phyloP scores from a whole-genome alignment of 1,284 basidiomycete species.

The Porodaedalea pini region DNA sequence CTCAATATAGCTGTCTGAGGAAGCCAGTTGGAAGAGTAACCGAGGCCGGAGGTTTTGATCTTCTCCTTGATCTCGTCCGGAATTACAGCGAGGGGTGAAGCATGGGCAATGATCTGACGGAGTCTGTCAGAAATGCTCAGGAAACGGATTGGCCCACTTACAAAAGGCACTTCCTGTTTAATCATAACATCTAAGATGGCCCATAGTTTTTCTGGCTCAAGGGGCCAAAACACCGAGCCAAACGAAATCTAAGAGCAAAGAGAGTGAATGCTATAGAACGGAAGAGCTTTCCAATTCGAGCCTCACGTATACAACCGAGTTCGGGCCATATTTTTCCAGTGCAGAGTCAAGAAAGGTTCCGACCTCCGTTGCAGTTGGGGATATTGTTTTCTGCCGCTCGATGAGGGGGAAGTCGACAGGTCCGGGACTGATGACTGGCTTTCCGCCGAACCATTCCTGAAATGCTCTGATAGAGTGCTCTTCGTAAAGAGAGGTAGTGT shows the following conservation, averaged over 20 bases:
- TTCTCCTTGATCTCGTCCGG: conserved; percentile 8
- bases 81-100: conserved; percentile 8
- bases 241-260: conserved; percentile 15
- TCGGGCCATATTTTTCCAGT: conserved; percentile 10
- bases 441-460: conserved; percentile 1
- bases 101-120: conserved; percentile 11
- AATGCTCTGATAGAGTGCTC: not conserved
- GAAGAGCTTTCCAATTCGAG: not conserved
- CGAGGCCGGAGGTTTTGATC: conserved; percentile 14
- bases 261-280: not conserved
- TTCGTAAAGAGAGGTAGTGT: not conserved
- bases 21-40: conserved; percentile 15
- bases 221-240: conserved; percentile 19
- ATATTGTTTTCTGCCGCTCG: not conserved
- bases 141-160: not conserved
- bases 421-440: conserved; percentile 3
- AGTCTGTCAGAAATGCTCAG: not conserved
- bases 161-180: conserved; percentile 16
- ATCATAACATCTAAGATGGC: conserved; percentile 12
- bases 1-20: conserved; percentile 21
- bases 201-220: conserved; percentile 13
- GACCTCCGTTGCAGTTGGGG: not conserved
- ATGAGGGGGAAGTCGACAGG: conserved; percentile 8
- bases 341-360: conserved; percentile 4
- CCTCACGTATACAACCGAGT: conserved; percentile 18